These are phyloP conservation scores for Lactarius sp. DNA, from an alignment of 768 basidiomycete species.

Conservation along the genomic window DNA sequence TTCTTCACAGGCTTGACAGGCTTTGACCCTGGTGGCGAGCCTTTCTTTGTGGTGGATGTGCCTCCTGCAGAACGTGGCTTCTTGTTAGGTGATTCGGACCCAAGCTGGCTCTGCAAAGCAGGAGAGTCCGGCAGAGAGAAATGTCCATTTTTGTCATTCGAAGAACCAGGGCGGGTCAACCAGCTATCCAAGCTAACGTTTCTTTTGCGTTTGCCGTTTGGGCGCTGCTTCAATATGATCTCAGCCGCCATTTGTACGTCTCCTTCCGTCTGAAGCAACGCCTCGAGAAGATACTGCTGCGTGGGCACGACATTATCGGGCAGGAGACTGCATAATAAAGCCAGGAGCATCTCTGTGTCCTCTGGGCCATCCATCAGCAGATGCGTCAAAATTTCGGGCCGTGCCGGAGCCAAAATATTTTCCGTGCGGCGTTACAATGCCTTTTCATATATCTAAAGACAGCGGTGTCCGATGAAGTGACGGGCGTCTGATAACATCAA, in stretches of 20 bases:
- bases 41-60: background rate
- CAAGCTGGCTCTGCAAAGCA: background rate
- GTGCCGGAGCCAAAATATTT: no score
- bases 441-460: no score
- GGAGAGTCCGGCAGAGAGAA: background rate
- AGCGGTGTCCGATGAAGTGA: no score
- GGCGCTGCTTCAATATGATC: slow-evolving; percentile 1
- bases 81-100: background rate
- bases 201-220: slow-evolving; percentile 43
- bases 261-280: slow-evolving; percentile 21
- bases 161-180: slow-evolving; percentile 38
- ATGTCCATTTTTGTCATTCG: background rate
- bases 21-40: slow-evolving; percentile 1
- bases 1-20: slow-evolving; percentile 20
- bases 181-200: slow-evolving; percentile 47
- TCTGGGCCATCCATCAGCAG: slow-evolving; percentile 4
- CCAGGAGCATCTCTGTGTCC: slow-evolving; percentile 26
- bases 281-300: slow-evolving; percentile 22
- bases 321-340: slow-evolving; percentile 23
- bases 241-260: slow-evolving; percentile 19
- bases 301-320: slow-evolving; percentile 15
- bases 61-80: slow-evolving; percentile 13
- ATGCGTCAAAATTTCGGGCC: no score
- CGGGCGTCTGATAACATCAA: no score
- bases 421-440: no score